phyloP scores from a whole-genome alignment of 78 protist species.

The Guillardia theta region DNA sequence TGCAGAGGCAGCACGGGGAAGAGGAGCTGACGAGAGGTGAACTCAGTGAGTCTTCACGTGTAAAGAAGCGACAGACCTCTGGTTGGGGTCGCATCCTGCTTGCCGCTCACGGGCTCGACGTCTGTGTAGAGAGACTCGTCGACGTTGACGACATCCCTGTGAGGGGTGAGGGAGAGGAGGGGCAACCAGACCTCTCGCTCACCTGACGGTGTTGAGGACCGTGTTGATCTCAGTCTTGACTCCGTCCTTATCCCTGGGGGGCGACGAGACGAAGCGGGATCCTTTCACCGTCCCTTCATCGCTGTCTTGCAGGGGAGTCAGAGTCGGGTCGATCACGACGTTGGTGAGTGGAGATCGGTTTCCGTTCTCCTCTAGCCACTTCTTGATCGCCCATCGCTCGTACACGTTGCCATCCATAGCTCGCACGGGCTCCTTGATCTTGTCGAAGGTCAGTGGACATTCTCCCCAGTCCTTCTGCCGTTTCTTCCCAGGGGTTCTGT shows the following conservation, averaged over 20 bases:
- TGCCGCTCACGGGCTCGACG: too few relatives aligned
- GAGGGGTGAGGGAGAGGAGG: neutral
- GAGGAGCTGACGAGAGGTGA: too few relatives aligned
- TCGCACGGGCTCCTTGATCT: constrained; percentile 1
- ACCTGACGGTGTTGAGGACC: neutral
- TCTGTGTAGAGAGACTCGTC: too few relatives aligned
- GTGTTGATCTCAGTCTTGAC: neutral
- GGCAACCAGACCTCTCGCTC: too few relatives aligned
- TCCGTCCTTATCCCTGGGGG: neutral
- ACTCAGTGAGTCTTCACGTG: too few relatives aligned
- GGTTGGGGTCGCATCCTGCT: too few relatives aligned
- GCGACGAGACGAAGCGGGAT: neutral
- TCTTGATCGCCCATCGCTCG: constrained; percentile 29
- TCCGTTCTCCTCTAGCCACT: constrained; percentile 1
- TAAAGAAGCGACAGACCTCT: too few relatives aligned
- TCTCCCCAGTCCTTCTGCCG: constrained; percentile 22
- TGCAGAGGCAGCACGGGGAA: neutral
- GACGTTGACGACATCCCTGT: too few relatives aligned
- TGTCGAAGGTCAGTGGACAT: neutral
- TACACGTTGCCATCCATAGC: constrained; percentile 7
- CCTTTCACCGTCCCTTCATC: neutral
- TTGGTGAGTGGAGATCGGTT: constrained; percentile 26
- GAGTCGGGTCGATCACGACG: neutral
- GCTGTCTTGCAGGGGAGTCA: neutral
- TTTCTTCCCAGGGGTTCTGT: neutral